Conservation (phyloP, 2,329 filamentous ascomycete genomes). For the Coniochaeta prunicola region DNA sequence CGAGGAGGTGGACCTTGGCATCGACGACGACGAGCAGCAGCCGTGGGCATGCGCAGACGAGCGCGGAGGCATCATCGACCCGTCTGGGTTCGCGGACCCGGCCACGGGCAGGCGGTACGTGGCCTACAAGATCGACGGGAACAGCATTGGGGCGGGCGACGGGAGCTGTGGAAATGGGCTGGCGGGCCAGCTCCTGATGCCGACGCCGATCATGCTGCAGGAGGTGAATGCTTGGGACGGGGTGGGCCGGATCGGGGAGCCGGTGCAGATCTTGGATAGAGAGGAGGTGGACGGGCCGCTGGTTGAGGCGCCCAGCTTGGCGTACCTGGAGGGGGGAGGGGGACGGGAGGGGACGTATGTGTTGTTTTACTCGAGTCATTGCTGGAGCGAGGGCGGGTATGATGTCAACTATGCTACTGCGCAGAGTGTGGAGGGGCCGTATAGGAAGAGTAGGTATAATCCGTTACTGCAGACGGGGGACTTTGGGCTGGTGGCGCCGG, state of each 20-base stretch:
- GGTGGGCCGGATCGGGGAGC: constrained; percentile 39
- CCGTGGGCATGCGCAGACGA: constrained; percentile 42
- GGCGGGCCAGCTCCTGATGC: constrained; percentile 24
- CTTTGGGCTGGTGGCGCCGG: constrained; percentile 30
- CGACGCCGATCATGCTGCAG: constrained; percentile 52
- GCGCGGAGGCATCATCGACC: constrained; percentile 57
- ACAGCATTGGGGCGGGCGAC: no score
- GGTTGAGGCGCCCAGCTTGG: constrained; percentile 53
- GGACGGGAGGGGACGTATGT: constrained; percentile 42
- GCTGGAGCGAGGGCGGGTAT: constrained; percentile 46
- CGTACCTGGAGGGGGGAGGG: constrained; percentile 20
- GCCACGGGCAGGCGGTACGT: constrained; percentile 49
- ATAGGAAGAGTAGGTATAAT: constrained; percentile 18
- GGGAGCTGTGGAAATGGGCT: no score
- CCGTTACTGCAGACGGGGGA: constrained; percentile 29
- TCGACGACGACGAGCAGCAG: background rate
- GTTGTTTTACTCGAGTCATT: constrained; percentile 56
- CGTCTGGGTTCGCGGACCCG: constrained; percentile 49
- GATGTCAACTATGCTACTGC: constrained; percentile 52
- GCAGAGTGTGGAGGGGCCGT: constrained; percentile 27
- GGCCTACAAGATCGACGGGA: constrained; percentile 61
- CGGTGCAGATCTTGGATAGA: constrained; percentile 39
- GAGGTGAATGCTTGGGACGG: constrained; percentile 39
- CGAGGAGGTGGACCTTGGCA: background rate
- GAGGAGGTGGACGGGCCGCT: constrained; percentile 40